These are phyloP conservation scores for Cordyceps militaris DNA, from an alignment of 2,329 filamentous ascomycete genomes.

Conservation along the genomic window DNA sequence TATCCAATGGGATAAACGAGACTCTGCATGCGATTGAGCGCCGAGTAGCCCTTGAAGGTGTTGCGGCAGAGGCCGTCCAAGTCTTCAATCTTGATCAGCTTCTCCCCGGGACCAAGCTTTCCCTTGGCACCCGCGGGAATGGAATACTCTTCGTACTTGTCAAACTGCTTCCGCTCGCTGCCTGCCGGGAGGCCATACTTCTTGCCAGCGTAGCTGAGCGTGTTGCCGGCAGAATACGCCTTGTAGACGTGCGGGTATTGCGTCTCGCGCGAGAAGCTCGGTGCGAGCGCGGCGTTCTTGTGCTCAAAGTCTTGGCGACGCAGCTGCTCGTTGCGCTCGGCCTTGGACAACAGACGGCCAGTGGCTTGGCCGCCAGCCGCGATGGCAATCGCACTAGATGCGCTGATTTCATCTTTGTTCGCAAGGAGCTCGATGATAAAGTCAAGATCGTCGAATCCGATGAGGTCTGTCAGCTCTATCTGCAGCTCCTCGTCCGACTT, in stretches of 20 bases:
- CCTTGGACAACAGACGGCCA: slow-evolving; percentile 59
- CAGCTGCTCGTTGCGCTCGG: slow-evolving; percentile 73
- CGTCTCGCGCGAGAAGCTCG: slow-evolving; percentile 63
- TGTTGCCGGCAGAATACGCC: slow-evolving; percentile 75
- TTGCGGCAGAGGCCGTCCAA: slow-evolving; percentile 82
- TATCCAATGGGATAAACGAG: slow-evolving; percentile 93
- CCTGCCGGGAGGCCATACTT: slow-evolving; percentile 78
- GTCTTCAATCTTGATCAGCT: slow-evolving; percentile 69
- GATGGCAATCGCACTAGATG: slow-evolving; percentile 31
- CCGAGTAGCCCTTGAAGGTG: slow-evolving; percentile 93
- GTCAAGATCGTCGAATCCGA: slow-evolving; percentile 91
- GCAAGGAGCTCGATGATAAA: slow-evolving; percentile 86
- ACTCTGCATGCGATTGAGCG: slow-evolving; percentile 96
- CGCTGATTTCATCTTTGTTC: slow-evolving; percentile 62
- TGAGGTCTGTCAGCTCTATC: slow-evolving; percentile 77
- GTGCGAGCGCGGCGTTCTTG: slow-evolving; percentile 66
- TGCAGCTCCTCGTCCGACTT: slow-evolving; percentile 79
- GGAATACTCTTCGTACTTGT: slow-evolving; percentile 82
- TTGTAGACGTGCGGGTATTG: slow-evolving; percentile 94
- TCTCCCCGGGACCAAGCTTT: slow-evolving; percentile 62
- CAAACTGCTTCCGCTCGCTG: slow-evolving; percentile 59
- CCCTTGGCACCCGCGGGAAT: slow-evolving; percentile 81
- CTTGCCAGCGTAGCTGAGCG: slow-evolving; percentile 68
- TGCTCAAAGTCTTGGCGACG: slow-evolving; percentile 72
- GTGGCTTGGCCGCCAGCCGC: slow-evolving; percentile 28